Percentiles rank a stretch among this genome's conserved stretches.
These are phyloP conservation scores for Noccaea caerulescens DNA, from an alignment of 345 rosid species.

Conservation along the genomic window DNA sequence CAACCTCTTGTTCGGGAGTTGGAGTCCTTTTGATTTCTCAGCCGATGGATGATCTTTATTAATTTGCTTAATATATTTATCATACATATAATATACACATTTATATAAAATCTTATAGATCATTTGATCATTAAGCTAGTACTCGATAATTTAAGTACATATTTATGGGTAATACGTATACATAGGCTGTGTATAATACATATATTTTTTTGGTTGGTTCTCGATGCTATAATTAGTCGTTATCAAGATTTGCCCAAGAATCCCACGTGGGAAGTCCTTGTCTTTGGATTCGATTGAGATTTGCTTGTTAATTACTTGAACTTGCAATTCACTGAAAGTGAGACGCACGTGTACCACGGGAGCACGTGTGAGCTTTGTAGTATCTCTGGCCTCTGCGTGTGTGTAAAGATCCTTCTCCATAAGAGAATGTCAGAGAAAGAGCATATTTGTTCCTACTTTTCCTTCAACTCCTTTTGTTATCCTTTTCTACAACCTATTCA, in stretches of 20 bases:
- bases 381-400: conserved; percentile 14
- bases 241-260: conserved; percentile 35
- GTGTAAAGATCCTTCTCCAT: conserved; percentile 26
- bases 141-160: conserved; percentile 17
- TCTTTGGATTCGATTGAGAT: conserved; percentile 45
- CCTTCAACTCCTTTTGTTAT: not conserved
- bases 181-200: not conserved
- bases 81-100: conserved; percentile 29
- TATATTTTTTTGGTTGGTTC: not conserved
- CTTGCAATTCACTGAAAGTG: conserved; percentile 38
- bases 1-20: conserved; percentile 46
- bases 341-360: conserved; percentile 39
- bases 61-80: conserved; percentile 29
- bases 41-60: conserved; percentile 30
- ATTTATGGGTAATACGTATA: conserved; percentile 20
- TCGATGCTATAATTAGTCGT: conserved; percentile 32
- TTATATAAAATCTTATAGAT: conserved; percentile 26
- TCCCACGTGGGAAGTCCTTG: conserved; percentile 43
- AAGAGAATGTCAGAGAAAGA: conserved; percentile 42
- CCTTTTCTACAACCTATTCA: no score
- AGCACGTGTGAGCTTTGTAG: conserved; percentile 35
- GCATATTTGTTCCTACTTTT: conserved; percentile 43
- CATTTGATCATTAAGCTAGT: conserved; percentile 27
- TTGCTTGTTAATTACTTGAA: conserved; percentile 37
- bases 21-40: conserved; percentile 48